These are phyloP conservation scores for Apium graveolens DNA, from an alignment of 129 eudicot species.

Conservation along the genomic window DNA sequence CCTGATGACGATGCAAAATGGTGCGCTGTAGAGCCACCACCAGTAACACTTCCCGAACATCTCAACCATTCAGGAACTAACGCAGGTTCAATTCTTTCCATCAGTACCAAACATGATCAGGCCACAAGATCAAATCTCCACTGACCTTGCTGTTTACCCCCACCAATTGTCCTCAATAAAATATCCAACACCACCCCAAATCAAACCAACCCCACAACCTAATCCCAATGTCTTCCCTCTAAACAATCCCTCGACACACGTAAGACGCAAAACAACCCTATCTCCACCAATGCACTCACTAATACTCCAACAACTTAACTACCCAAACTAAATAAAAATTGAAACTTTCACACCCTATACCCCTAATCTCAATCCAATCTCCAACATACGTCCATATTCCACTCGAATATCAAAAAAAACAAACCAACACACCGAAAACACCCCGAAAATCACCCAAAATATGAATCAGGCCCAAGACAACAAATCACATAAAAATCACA, in stretches of 20 bases:
- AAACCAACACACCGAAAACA: not conserved
- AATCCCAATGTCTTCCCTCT: not conserved
- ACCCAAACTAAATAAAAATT: not conserved
- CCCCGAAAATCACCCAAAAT: slow-evolving; percentile 6
- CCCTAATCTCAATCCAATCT: not conserved
- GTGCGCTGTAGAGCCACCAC: slow-evolving; percentile 40
- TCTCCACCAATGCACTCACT: not conserved
- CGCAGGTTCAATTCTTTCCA: slow-evolving; percentile 78
- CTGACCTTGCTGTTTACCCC: slow-evolving; percentile 3
- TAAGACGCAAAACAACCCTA: not conserved
- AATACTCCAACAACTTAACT: not conserved
- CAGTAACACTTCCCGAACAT: slow-evolving; percentile 43
- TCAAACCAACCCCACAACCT: not conserved
- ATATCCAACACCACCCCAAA: not conserved
- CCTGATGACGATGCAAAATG: slow-evolving; percentile 40
- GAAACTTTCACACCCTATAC: not conserved
- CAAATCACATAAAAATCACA: not conserved
- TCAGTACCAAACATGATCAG: slow-evolving; percentile 43
- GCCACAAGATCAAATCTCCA: not conserved
- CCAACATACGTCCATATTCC: slow-evolving; percentile 22
- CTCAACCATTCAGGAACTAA: slow-evolving; percentile 72
- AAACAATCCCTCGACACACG: not conserved
- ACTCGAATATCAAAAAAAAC: not conserved
- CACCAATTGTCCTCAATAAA: not conserved
- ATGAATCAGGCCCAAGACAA: not conserved